Conservation (phyloP, 306 rosid species). For the Fragaria vesca region DNA sequence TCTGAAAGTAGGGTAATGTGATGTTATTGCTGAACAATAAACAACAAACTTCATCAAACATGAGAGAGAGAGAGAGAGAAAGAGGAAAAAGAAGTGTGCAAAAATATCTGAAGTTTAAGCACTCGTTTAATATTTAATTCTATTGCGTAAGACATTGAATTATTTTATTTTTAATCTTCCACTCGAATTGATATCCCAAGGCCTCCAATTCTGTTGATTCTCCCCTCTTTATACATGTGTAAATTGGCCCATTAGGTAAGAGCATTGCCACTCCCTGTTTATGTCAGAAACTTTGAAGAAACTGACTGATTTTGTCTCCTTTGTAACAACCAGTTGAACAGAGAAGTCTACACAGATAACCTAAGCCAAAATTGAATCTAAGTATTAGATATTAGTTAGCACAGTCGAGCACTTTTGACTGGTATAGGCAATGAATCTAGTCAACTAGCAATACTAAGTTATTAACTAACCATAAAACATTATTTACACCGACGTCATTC, state of each 20-base stretch:
- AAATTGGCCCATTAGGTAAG: neutral
- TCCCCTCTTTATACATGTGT: neutral
- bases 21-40: neutral
- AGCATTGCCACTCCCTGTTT: neutral
- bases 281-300: neutral
- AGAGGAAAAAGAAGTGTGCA: too few species aligned
- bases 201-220: too few species aligned
- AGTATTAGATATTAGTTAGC: neutral
- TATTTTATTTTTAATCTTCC: too few species aligned
- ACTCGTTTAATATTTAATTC: too few species aligned
- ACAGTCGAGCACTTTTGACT: neutral
- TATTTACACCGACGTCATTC: neutral
- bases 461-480: neutral
- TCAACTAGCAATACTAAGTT: neutral
- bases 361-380: neutral
- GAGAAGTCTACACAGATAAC: neutral
- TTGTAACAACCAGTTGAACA: neutral
- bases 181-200: too few species aligned
- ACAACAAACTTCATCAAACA: neutral
- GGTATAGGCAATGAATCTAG: neutral
- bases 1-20: conserved; percentile 10
- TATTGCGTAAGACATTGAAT: too few species aligned
- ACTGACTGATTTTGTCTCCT: neutral
- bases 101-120: too few species aligned
- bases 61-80: too few species aligned